Evolutionary conservation across 768 basidiomycete genomes (phyloP), one percentile per base, ranked within the genome.

Genomic region (Pisolithus marmoratus): DNA sequence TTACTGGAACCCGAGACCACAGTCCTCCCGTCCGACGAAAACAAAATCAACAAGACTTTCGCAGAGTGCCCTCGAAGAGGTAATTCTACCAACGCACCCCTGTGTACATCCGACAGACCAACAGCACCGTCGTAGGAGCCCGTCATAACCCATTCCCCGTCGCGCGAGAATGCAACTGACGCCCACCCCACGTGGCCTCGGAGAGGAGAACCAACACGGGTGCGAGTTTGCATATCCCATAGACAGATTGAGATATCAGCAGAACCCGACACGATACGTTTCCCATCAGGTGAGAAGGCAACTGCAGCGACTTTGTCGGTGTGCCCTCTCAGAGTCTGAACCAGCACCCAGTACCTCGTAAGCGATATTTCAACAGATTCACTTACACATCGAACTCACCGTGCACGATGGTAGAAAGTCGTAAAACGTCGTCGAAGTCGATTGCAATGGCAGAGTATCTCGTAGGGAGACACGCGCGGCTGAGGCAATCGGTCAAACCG

Each of bases 1-100:
- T 67, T 66, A 20, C 42, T 26, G 3, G 60, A 59, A 8, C 59
- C 59, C 0, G 63, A 59, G 17, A 59, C 61, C 31, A 65, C 34
- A 8, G 8, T 37, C 11, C 26, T 51, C 9, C 58, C 59, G 48
- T 66, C 62, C 12, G 27, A 36, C 19, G 31, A 48, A 46, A 45
- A 45, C 6, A 14, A 17, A 26, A 45, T 26, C 8, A 26, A 45
- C 43, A 45, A 26, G 26, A 45, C 43, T 8, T 26, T 29, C 17
- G 24, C 8, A 8, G 12, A 14, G n/a, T 45, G 23, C 43, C 24
- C 43, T 45, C 12, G 8, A 4, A 27, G 43, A 29, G 43, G 26
- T 4, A 14, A 17, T 3, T 26, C 8, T 15, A 20, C 23, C 14
- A 3, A 8, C 12, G 4, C 4, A 6, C 23, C 7, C 11, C 29